Conservation (phyloP, 805 yeast species). For the Saccharomycopsis fermentans region DNA sequence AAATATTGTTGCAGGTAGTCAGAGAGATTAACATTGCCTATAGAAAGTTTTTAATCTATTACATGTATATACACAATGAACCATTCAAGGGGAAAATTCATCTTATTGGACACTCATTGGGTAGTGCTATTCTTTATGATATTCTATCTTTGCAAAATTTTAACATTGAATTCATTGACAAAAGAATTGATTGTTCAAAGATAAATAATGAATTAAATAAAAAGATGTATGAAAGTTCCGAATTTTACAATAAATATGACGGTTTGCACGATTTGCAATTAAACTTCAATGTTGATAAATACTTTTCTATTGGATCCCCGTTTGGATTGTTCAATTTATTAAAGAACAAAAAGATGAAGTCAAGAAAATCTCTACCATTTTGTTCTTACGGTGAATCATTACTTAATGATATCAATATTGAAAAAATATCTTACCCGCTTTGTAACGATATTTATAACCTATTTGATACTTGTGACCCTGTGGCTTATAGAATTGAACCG, state of each 20-base stretch:
- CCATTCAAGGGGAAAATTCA: slow-evolving; percentile 72
- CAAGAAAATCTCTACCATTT: slow-evolving; percentile 24
- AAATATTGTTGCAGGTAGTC: slow-evolving; percentile 54
- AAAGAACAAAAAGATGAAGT: slow-evolving; percentile 48
- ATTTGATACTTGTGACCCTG: slow-evolving; percentile 87
- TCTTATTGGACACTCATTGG: slow-evolving; percentile 83
- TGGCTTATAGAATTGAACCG: slow-evolving; percentile 86
- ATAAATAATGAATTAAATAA: not conserved
- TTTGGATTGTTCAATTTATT: slow-evolving; percentile 77
- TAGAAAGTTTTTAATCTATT: slow-evolving; percentile 40
- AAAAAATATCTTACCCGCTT: slow-evolving; percentile 35
- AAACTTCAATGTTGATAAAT: slow-evolving; percentile 61
- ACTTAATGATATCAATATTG: slow-evolving; percentile 14
- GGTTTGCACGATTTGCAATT: slow-evolving; percentile 28
- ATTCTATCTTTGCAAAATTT: slow-evolving; percentile 41
- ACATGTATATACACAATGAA: slow-evolving; percentile 36
- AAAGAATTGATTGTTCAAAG: not conserved
- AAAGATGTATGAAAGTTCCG: not conserved
- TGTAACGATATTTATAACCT: slow-evolving; percentile 67
- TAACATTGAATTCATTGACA: not conserved
- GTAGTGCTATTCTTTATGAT: slow-evolving; percentile 78
- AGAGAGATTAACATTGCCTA: slow-evolving; percentile 55
- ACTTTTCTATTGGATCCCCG: slow-evolving; percentile 84
- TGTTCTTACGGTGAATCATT: slow-evolving; percentile 9
- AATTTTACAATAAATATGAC: not conserved